Evolutionary conservation across 2,329 filamentous ascomycete genomes (phyloP), one percentile per base, ranked within the genome.

Genomic region (Cadophora sp.): DNA sequence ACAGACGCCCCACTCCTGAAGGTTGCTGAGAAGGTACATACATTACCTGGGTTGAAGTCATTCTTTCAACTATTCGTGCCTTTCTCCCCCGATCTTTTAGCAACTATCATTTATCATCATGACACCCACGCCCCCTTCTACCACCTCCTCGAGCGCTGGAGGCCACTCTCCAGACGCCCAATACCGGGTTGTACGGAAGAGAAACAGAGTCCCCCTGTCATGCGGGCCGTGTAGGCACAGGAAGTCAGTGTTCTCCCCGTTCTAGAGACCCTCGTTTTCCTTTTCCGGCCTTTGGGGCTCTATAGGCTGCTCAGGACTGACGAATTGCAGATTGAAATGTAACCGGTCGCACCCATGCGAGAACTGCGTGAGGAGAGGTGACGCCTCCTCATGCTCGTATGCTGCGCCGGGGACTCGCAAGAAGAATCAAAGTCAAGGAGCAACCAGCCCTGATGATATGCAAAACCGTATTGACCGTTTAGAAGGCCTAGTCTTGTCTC

Each of bases 401-500:
- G 94, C 93, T 56, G 85, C 89, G 61, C 90, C 88, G 45, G 80
- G 83, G 39, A 83, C 82, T 62, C 87, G 93, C 73, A 96, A 93
- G 80, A 96, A 93, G 84, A 84, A 83, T 76, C 87, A 90, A 79
- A 86, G 81, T 81, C 87, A 80, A 84, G 85, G 65, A 84, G 86
- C 84, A 73, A 81, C 84, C 64, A 88, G 80, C 73, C 93, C 95
- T 59, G 94, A 97, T 84, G 95, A 97, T 80, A 97, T 98, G 95
- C 95, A 98, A 82, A 97, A 96, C 77, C 91, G 96, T 78, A 98
- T 98, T 81, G 94, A 98, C 82, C 89, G 95, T 74, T 85, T 98
- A 72, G 95, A 98, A 84, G 91, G 92, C 73, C 83, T 98, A 78
- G 95, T 98, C 68, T 81, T 98, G 71, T 96, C 93, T 33, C 80